These are phyloP conservation scores for Acanthamoeba divionensis DNA, from an alignment of 208 protist species.

Conservation along the genomic window DNA sequence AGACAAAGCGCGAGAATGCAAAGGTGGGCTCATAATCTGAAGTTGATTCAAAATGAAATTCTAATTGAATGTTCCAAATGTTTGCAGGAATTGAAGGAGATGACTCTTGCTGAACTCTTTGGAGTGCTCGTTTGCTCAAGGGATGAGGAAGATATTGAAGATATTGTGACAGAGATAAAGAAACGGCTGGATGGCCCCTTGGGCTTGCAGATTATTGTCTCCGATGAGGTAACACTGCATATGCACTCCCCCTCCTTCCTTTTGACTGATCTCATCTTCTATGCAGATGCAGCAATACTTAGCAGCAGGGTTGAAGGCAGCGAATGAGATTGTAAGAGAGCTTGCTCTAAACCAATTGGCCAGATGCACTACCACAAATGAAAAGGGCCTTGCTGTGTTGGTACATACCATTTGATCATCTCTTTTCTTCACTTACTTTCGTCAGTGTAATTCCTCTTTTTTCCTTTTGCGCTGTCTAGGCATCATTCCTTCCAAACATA, in stretches of 20 bases:
- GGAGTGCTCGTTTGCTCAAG: background rate
- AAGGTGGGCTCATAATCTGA: no score
- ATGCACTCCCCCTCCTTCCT: background rate
- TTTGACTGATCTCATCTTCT: background rate
- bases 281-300: background rate
- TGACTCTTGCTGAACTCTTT: constrained; percentile 30
- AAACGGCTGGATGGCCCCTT: background rate
- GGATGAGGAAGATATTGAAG: background rate
- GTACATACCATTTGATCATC: background rate
- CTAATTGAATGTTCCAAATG: no score
- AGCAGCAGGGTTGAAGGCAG: background rate
- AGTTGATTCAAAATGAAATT: no score
- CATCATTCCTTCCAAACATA: background rate
- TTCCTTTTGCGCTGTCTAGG: background rate
- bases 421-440: background rate
- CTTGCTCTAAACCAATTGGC: background rate
- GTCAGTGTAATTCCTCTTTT: background rate
- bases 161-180: background rate
- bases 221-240: background rate
- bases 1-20: no score
- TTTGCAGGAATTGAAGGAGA: background rate
- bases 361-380: background rate
- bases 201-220: background rate
- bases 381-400: background rate
- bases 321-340: background rate